A percentile compares a stretch with the other conserved stretches of the same genome.
phyloP scores from a whole-genome alignment of 495 filamentous ascomycete genomes.

The Glutinoglossum americanum region DNA sequence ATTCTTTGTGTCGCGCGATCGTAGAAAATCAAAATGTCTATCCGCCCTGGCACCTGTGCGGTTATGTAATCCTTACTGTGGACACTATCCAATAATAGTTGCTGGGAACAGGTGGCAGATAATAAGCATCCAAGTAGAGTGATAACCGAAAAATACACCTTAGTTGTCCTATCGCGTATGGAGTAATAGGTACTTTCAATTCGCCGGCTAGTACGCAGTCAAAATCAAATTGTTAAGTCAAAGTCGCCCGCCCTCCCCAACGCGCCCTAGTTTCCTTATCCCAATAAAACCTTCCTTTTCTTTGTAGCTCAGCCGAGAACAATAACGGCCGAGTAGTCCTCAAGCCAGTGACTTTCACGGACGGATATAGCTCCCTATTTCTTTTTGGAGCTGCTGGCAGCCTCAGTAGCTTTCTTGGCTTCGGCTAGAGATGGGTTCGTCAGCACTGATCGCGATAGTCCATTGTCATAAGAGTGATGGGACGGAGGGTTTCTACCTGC shows the following conservation, averaged over 20 bases:
- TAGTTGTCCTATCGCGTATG: neutral
- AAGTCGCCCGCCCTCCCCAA: neutral
- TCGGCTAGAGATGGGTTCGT: slow-evolving; percentile 7
- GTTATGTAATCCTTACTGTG: neutral
- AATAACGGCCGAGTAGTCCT: slow-evolving; percentile 7
- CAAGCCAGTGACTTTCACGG: slow-evolving; percentile 8
- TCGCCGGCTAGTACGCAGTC: neutral
- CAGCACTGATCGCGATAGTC: too few species aligned
- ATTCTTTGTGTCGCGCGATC: too few species aligned
- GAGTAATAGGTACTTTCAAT: neutral
- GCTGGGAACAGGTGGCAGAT: neutral
- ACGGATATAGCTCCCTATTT: slow-evolving; percentile 14
- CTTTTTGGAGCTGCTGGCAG: slow-evolving; percentile 11
- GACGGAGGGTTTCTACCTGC: slow-evolving; percentile 32
- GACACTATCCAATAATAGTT: too few species aligned
- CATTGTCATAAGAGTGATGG: too few species aligned
- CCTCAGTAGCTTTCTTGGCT: slow-evolving; percentile 12
- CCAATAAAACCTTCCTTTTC: neutral
- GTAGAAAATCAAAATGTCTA: neutral
- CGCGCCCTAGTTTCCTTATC: neutral
- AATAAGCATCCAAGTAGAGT: neutral
- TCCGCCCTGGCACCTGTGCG: neutral
- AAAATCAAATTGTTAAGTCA: neutral
- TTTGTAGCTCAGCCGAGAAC: slow-evolving; percentile 3
- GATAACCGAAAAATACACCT: neutral